Percentiles rank a stretch among this genome's conserved stretches.
Evolutionary conservation across 805 yeast species (phyloP).

Genomic region (Suhomyces vadensis): DNA sequence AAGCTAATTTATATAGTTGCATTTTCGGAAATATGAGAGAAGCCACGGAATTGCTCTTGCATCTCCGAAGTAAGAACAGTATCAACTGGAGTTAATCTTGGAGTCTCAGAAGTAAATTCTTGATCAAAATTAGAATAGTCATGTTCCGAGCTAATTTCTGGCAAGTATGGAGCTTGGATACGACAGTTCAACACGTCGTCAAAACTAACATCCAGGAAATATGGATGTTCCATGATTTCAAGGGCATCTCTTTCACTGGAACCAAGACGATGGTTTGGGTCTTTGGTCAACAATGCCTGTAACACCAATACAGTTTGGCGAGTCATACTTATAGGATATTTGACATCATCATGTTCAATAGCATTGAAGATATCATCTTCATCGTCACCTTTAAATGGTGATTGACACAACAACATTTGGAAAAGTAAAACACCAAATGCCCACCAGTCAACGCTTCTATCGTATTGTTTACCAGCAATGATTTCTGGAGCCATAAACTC

Average conservation of each 20-base stretch:
- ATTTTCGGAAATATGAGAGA: conserved; percentile 79
- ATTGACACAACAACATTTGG: conserved; percentile 94
- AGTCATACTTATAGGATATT: conserved; percentile 96
- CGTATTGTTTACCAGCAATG: conserved; percentile 86
- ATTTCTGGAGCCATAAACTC: conserved; percentile 99
- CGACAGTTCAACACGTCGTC: conserved; percentile 75
- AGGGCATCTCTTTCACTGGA: conserved; percentile 84
- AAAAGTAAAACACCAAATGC: conserved; percentile 95
- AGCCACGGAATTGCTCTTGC: conserved; percentile 98
- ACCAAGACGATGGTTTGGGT: conserved; percentile 82
- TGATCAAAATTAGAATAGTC: conserved; percentile 93
- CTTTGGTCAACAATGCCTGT: conserved; percentile 88
- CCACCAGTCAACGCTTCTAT: conserved; percentile 99
- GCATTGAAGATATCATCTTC: conserved; percentile 98
- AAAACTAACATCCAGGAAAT: conserved; percentile 85
- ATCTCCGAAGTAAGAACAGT: conserved; percentile 79
- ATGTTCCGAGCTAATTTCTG: conserved; percentile 82
- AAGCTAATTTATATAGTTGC: conserved; percentile 37
- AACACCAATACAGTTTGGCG: conserved; percentile 92
- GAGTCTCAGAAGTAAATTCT: conserved; percentile 92
- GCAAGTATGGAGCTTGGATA: conserved; percentile 86
- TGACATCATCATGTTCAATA: conserved; percentile 91
- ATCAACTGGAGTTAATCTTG: conserved; percentile 92
- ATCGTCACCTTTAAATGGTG: conserved; percentile 97
- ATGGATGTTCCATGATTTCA: conserved; percentile 95